A percentile compares a stretch with the other conserved stretches of the same genome.
phyloP scores from a whole-genome alignment of 2,329 filamentous ascomycete species.

The Tolypocladium pustulatum region DNA sequence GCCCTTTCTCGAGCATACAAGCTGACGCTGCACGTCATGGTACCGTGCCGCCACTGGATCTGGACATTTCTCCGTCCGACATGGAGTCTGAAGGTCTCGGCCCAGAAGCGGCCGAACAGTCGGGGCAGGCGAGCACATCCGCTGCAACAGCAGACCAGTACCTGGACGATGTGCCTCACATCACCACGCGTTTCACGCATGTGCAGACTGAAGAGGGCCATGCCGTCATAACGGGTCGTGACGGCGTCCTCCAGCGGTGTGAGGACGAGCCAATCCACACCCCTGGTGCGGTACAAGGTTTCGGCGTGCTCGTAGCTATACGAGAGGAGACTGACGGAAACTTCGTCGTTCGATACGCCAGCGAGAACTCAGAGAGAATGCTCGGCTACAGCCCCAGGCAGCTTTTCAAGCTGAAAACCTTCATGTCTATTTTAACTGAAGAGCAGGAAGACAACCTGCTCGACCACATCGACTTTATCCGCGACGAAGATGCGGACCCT shows the following conservation, averaged over 20 bases:
- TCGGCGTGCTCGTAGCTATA: constrained; percentile 67
- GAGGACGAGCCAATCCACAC: constrained; percentile 89
- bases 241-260: constrained; percentile 65
- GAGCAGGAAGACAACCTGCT: constrained; percentile 76
- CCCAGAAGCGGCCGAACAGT: constrained; percentile 1
- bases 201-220: constrained; percentile 68
- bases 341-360: constrained; percentile 62
- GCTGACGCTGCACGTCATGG: constrained; percentile 30
- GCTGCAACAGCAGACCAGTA: constrained; percentile 11
- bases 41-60: constrained; percentile 20
- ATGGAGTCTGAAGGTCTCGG: constrained; percentile 19
- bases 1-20: constrained; percentile 33
- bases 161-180: constrained; percentile 30
- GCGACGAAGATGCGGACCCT: constrained; percentile 71
- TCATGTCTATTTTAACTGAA: constrained; percentile 73
- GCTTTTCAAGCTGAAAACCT: constrained; percentile 63
- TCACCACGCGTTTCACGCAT: constrained; percentile 72
- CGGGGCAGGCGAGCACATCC: constrained; percentile 4
- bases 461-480: constrained; percentile 81
- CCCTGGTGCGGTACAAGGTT: constrained; percentile 71
- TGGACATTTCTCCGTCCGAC: constrained; percentile 21
- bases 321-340: constrained; percentile 59
- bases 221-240: constrained; percentile 69
- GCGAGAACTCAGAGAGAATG: constrained; percentile 67
- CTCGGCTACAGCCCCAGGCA: constrained; percentile 69